A percentile compares a stretch with the other conserved stretches of the same genome.
Evolutionary conservation across 1,284 basidiomycete genomes (phyloP).

Genomic region (Ustilago trichophora): DNA sequence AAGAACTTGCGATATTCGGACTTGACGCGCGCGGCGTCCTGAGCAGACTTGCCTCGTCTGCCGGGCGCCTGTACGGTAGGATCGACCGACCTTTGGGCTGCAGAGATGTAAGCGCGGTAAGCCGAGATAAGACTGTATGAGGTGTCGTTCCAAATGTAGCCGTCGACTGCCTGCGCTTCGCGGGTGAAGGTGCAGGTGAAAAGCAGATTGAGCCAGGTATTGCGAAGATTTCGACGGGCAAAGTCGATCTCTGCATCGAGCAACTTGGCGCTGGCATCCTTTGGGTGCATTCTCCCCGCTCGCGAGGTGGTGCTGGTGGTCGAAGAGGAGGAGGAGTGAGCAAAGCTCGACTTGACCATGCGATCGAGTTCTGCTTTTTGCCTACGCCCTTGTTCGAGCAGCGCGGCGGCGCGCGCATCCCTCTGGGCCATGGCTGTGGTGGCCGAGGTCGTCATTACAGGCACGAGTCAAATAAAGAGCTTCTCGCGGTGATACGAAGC

Average conservation of each 20-base stretch:
- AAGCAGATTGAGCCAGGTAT: slow-evolving; percentile 61
- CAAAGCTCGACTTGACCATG: slow-evolving; percentile 38
- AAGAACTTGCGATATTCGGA: slow-evolving; percentile 56
- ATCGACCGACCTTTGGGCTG: slow-evolving; percentile 43
- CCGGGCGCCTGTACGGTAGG: slow-evolving; percentile 21
- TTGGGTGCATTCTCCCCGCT: slow-evolving; percentile 27
- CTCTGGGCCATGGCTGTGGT: slow-evolving; percentile 30
- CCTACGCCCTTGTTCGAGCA: slow-evolving; percentile 40
- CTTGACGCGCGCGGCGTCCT: slow-evolving; percentile 38
- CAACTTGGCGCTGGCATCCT: slow-evolving; percentile 28
- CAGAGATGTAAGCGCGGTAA: slow-evolving; percentile 49
- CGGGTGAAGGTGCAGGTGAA: slow-evolving; percentile 58
- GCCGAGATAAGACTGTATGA: slow-evolving; percentile 56
- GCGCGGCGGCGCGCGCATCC: slow-evolving; percentile 32
- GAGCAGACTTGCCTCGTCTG: slow-evolving; percentile 31
- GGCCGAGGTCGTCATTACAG: slow-evolving; percentile 15
- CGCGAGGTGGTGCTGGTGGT: slow-evolving; percentile 20
- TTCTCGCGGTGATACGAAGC: neutral
- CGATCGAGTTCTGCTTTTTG: slow-evolving; percentile 49
- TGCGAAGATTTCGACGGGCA: slow-evolving; percentile 55
- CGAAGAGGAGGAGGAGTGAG: slow-evolving; percentile 19
- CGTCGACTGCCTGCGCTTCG: slow-evolving; percentile 51
- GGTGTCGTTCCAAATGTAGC: slow-evolving; percentile 60
- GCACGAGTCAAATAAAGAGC: neutral
- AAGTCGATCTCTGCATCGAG: slow-evolving; percentile 51